phyloP scores from a whole-genome alignment of 305 asterid genomes.

The Petunia hybrid region DNA sequence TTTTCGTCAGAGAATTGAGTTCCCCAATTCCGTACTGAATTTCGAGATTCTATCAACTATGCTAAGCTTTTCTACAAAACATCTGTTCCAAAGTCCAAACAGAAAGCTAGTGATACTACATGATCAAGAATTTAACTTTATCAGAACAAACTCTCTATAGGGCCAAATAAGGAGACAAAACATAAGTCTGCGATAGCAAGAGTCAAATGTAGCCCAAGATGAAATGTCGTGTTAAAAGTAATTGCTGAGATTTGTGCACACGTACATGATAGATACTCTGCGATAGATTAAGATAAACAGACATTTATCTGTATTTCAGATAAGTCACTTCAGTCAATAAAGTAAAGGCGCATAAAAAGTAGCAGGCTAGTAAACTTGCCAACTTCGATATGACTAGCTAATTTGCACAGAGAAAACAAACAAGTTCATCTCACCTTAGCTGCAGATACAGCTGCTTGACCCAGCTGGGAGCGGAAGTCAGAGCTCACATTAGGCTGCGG shows the following conservation, averaged over 20 bases:
- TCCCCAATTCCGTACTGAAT: too few species aligned
- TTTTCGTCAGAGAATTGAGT: too few species aligned
- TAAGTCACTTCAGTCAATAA: neutral
- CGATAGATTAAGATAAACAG: neutral
- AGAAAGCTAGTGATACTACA: neutral
- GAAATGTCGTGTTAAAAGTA: conserved; percentile 4
- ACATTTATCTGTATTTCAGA: neutral
- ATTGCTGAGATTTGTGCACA: conserved; percentile 24
- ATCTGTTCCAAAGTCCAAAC: conserved; percentile 24
- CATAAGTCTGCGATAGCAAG: too few species aligned
- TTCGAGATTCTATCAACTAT: neutral
- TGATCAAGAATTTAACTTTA: conserved; percentile 19
- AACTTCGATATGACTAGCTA: neutral
- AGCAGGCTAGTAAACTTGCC: conserved; percentile 24
- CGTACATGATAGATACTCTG: conserved; percentile 2
- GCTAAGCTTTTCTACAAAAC: neutral
- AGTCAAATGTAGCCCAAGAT: too few species aligned
- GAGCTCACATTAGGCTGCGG: conserved; percentile 77
- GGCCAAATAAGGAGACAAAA: neutral
- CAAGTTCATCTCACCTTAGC: conserved; percentile 72
- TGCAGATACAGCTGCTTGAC: conserved; percentile 98
- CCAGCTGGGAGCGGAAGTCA: conserved; percentile 80
- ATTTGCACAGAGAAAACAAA: neutral
- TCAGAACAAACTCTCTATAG: neutral
- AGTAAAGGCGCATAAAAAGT: neutral